Evolutionary conservation across 2,329 filamentous ascomycete species (phyloP).

Genomic region (Diatrype stigma): DNA sequence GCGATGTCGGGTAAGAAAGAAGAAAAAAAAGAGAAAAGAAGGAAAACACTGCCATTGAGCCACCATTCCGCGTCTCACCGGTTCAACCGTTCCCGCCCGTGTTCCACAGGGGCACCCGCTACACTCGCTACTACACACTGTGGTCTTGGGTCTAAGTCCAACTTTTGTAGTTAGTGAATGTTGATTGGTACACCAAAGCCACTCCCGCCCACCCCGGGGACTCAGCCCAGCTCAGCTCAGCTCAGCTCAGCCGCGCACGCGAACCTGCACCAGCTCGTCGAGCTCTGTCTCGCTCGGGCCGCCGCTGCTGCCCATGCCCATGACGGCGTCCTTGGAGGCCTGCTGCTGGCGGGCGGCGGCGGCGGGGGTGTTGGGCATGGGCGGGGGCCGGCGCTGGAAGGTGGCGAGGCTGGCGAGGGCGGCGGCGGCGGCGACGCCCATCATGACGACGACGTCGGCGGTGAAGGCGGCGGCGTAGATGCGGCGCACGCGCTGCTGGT

Average conservation of each 20-base stretch:
- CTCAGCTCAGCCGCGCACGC: conserved; percentile 1
- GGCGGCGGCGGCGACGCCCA: conserved; percentile 39
- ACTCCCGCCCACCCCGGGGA: too few relatives aligned
- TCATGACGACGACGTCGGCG: conserved; percentile 43
- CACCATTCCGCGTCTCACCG: too few relatives aligned
- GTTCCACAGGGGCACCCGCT: too few relatives aligned
- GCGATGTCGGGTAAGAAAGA: too few relatives aligned
- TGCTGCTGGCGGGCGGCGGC: conserved; percentile 1
- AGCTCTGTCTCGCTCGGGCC: conserved; percentile 28
- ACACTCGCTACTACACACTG: too few relatives aligned
- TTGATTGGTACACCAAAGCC: too few relatives aligned
- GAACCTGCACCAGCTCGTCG: conserved; percentile 17
- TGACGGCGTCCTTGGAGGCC: conserved; percentile 19
- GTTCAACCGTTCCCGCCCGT: too few relatives aligned
- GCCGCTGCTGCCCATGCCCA: conserved; percentile 16
- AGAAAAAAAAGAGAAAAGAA: too few relatives aligned
- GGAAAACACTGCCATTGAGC: too few relatives aligned
- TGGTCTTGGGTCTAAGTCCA: too few relatives aligned
- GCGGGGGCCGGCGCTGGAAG: conserved; percentile 37
- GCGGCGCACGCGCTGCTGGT: conserved; percentile 31
- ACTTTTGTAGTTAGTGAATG: too few relatives aligned
- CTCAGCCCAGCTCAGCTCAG: conserved; percentile 1
- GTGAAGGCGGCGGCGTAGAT: conserved; percentile 44
- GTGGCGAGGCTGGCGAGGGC: conserved; percentile 40
- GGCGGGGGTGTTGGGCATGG: conserved; percentile 16